phyloP scores from a whole-genome alignment of 2,329 filamentous ascomycete genomes.

The Venturia aucupariae region DNA sequence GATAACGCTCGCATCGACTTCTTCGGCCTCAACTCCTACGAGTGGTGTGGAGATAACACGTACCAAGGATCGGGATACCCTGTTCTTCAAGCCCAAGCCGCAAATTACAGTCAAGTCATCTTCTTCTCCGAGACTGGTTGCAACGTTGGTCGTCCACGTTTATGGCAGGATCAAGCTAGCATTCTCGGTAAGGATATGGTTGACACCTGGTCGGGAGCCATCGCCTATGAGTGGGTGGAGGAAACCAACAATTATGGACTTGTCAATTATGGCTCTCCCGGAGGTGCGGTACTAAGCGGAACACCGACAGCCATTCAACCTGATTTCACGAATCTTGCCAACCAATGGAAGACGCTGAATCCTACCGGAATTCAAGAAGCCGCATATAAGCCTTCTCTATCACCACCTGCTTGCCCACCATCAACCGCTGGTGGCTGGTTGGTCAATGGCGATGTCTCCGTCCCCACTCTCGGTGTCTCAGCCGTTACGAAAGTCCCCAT shows the following conservation, averaged over 20 bases:
- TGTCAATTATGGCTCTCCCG: constrained; percentile 62
- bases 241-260: constrained; percentile 77
- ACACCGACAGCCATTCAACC: constrained; percentile 63
- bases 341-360: constrained; percentile 62
- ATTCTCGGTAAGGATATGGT: constrained; percentile 70
- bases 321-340: constrained; percentile 69
- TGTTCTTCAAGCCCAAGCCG: constrained; percentile 56
- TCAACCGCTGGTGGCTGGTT: constrained; percentile 63
- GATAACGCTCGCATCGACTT: constrained; percentile 76
- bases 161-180: constrained; percentile 63
- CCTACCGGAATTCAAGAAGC: constrained; percentile 59
- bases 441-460: constrained; percentile 38
- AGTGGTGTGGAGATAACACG: constrained; percentile 39
- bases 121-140: constrained; percentile 88
- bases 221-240: constrained; percentile 86
- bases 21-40: constrained; percentile 77
- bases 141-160: constrained; percentile 51
- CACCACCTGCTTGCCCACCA: constrained; percentile 59
- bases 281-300: constrained; percentile 60
- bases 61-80: constrained; percentile 62
- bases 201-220: constrained; percentile 62
- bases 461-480: background rate
- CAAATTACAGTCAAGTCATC: constrained; percentile 66
- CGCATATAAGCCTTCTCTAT: constrained; percentile 53
- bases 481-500: constrained; percentile 2